A percentile compares a stretch with the other conserved stretches of the same genome.
These are phyloP conservation scores for Epichloe bromicola DNA, from an alignment of 2,329 filamentous ascomycete species.

Conservation along the genomic window DNA sequence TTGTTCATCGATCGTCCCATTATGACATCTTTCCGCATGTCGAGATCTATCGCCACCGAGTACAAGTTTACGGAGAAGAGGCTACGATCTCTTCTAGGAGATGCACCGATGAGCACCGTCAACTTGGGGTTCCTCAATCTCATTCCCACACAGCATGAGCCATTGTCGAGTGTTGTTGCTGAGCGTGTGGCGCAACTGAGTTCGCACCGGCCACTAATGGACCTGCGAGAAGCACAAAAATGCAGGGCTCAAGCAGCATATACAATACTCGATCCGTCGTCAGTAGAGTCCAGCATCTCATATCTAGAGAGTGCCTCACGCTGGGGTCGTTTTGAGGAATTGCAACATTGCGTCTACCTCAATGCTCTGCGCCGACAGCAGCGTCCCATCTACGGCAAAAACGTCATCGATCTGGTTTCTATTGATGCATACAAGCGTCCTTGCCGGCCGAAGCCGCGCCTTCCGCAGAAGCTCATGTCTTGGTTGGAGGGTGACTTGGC, in stretches of 20 bases:
- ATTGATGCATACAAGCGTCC: constrained; percentile 48
- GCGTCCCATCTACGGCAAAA: constrained; percentile 67
- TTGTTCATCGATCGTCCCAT: constrained; percentile 93
- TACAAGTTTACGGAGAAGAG: constrained; percentile 62
- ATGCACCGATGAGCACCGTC: constrained; percentile 49
- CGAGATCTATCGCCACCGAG: constrained; percentile 59
- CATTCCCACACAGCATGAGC: constrained; percentile 58
- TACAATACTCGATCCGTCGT: constrained; percentile 48
- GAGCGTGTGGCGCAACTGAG: constrained; percentile 52
- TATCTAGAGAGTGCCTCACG: constrained; percentile 60
- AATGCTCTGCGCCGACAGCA: constrained; percentile 72
- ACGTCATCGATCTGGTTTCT: constrained; percentile 62
- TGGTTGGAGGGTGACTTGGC: constrained; percentile 65
- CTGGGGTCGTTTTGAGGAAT: constrained; percentile 59
- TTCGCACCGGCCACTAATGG: constrained; percentile 54
- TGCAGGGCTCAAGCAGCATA: constrained; percentile 42
- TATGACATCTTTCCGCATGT: constrained; percentile 92
- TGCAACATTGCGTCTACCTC: constrained; percentile 69
- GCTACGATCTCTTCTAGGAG: constrained; percentile 50
- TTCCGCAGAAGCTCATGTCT: constrained; percentile 50
- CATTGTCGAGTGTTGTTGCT: constrained; percentile 40
- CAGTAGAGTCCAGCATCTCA: constrained; percentile 54
- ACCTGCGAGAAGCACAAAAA: constrained; percentile 60
- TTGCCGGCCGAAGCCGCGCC: constrained; percentile 44
- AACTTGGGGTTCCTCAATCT: constrained; percentile 70